Base-by-base conservation (phyloP, 1,284 basidiomycete genomes). In the Peniophora sp. region DNA sequence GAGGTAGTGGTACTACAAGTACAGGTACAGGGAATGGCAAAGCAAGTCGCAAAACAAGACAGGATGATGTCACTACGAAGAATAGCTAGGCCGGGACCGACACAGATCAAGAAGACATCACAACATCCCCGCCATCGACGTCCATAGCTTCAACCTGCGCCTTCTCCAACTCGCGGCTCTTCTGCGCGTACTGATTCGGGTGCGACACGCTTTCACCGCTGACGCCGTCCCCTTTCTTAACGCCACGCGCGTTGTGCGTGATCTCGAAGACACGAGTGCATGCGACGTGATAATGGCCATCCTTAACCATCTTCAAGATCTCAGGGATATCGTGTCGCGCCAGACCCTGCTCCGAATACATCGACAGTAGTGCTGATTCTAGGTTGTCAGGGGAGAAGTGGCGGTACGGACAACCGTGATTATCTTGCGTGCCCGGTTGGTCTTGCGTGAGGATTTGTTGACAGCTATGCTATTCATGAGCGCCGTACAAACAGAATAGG, bases 181-280 rank as follows among this genome's bases (percentile, higher is more conserved):
- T 73, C 32, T 81, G 74, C 0, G 82, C 81, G 58, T 88, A 89
- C 58, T 93, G 86, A 65, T 99, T 99, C 3, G 97, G 97, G 71
- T 99, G 97, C 24, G 83, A 88, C 24, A 98, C 91, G 55, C 83
- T 91, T 64, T 97, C 96, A 11, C 75, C 79, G 3, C 92, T 92
- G 46, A 97, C 62, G 0, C 96, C 96, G 24, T 96, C 90, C 2
- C 94, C 94, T 66, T 91, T 94, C 68, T 82, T 86, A 52, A 97
- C 81, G 6, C 86, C 87, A 54, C 72, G 71, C 42, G 70, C 64
- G 15, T 74, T 71, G 66, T 99, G 96, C 18, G 94, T 97, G 45
- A 97, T 79, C 72, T 99, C 97, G 68, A 95, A 99, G 34, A 99
- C 89, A 15, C 95, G 78, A 17, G 97, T 99, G 69, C 97, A 99